A percentile compares a stretch with the other conserved stretches of the same genome.
These are phyloP conservation scores for Pyracantha coccinea DNA, from an alignment of 331 rosid species.

Conservation along the genomic window DNA sequence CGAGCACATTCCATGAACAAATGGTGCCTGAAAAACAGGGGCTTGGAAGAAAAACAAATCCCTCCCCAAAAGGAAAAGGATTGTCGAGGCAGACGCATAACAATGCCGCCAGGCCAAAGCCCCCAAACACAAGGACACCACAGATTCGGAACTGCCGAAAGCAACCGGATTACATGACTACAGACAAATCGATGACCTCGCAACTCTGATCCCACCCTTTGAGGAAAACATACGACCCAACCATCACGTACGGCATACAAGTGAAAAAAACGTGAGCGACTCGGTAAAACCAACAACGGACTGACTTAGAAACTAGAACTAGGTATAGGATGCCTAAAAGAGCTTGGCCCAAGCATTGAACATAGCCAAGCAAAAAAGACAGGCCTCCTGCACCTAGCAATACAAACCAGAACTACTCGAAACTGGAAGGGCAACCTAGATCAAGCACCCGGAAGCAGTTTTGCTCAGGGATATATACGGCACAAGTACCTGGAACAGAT, in stretches of 20 bases:
- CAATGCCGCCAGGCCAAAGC: too few species aligned
- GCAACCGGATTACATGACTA: conserved; percentile 29
- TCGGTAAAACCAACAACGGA: conserved; percentile 38
- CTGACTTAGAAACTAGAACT: conserved; percentile 26
- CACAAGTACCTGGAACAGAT: conserved; percentile 54
- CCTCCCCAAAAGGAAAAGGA: too few species aligned
- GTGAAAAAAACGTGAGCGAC: conserved; percentile 28
- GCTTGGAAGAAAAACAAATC: too few species aligned
- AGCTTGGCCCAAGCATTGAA: conserved; percentile 19
- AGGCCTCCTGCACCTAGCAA: conserved; percentile 41
- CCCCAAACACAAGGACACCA: conserved; percentile 40
- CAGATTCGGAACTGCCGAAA: conserved; percentile 31
- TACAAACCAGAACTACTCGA: conserved; percentile 21
- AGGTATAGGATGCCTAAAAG: conserved; percentile 2
- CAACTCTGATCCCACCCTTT: conserved; percentile 42
- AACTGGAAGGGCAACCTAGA: conserved; percentile 27
- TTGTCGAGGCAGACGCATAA: too few species aligned
- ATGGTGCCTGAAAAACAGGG: too few species aligned
- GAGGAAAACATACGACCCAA: conserved; percentile 50
- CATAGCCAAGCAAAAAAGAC: conserved; percentile 48
- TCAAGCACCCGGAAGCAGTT: conserved; percentile 41
- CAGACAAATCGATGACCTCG: not conserved
- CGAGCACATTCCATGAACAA: too few species aligned
- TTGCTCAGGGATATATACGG: conserved; percentile 56
- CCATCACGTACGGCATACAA: conserved; percentile 33